Evolutionary conservation across 1,284 basidiomycete species (phyloP).

Genomic region (Coriolopsis trogii): DNA sequence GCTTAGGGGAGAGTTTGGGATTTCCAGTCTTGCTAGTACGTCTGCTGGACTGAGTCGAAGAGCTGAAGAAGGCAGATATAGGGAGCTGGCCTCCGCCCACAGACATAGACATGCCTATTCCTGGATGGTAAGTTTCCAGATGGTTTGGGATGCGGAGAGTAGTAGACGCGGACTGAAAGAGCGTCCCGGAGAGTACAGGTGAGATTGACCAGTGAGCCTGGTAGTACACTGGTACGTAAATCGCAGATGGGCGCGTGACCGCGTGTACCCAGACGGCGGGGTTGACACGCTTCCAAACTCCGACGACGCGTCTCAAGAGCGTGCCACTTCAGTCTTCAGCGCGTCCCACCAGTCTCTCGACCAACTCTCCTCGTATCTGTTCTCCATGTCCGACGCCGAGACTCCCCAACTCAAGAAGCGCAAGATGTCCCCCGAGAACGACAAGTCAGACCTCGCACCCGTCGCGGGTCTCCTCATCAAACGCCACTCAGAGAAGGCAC

Average conservation of each 20-base stretch:
- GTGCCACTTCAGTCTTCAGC: constrained; percentile 6
- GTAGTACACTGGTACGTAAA: too few species aligned
- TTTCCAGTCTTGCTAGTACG: constrained; percentile 1
- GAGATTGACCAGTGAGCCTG: too few species aligned
- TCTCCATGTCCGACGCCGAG: constrained; percentile 34
- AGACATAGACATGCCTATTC: constrained; percentile 3
- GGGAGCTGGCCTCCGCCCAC: constrained; percentile 25
- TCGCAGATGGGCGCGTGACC: neutral
- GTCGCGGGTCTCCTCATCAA: constrained; percentile 78
- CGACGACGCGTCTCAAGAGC: constrained; percentile 24
- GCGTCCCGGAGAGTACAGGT: too few species aligned
- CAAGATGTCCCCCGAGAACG: constrained; percentile 48
- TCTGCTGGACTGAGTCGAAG: constrained; percentile 5
- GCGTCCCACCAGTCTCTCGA: constrained; percentile 1
- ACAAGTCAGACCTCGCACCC: constrained; percentile 37
- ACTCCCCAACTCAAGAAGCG: constrained; percentile 56
- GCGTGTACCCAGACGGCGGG: constrained; percentile 23
- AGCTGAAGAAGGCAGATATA: constrained; percentile 21
- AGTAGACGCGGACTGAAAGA: too few species aligned
- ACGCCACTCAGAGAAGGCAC: constrained; percentile 81
- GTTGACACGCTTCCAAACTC: constrained; percentile 30
- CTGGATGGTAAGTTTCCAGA: too few species aligned
- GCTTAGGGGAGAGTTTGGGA: constrained; percentile 10
- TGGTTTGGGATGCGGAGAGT: too few species aligned
- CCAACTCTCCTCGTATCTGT: neutral